Evolutionary conservation across 1,139 yeast species (phyloP).

Genomic region (Lodderomyces margitis): DNA sequence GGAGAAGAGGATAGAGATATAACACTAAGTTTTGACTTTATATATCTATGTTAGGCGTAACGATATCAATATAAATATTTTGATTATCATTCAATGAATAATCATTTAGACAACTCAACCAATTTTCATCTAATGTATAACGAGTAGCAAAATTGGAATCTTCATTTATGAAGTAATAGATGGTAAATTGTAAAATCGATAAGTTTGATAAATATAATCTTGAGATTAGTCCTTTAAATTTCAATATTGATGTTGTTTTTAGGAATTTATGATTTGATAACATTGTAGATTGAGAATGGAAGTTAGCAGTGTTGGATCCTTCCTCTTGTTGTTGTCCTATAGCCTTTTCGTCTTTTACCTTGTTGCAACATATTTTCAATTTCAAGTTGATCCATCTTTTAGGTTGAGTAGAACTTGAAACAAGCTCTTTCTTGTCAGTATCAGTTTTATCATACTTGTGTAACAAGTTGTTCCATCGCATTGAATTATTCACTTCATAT

Average conservation of each 20-base stretch:
- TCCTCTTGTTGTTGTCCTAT: neutral
- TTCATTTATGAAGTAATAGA: conserved; percentile 21
- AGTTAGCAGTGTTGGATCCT: neutral
- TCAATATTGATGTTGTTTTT: conserved; percentile 23
- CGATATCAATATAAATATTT: conserved; percentile 13
- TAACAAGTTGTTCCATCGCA: conserved; percentile 28
- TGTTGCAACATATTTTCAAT: neutral
- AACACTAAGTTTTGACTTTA: no score
- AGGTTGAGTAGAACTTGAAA: neutral
- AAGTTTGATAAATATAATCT: conserved; percentile 8
- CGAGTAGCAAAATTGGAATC: conserved; percentile 11
- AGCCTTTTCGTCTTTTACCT: neutral
- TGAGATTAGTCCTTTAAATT: conserved; percentile 27
- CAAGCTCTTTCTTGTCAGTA: neutral
- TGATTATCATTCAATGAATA: conserved; percentile 31
- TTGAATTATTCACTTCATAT: conserved; percentile 20
- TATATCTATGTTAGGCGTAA: no score
- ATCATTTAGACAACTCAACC: conserved; percentile 34
- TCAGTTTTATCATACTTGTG: conserved; percentile 22
- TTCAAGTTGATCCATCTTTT: conserved; percentile 11
- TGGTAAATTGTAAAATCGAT: conserved; percentile 20
- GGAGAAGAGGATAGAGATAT: conserved; percentile 3
- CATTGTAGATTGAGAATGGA: neutral
- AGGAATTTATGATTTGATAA: conserved; percentile 8
- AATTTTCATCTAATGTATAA: conserved; percentile 26